A percentile compares a stretch with the other conserved stretches of the same genome.
Conservation (phyloP, 1,284 basidiomycete species). For the Ceratobasidium sp. region DNA sequence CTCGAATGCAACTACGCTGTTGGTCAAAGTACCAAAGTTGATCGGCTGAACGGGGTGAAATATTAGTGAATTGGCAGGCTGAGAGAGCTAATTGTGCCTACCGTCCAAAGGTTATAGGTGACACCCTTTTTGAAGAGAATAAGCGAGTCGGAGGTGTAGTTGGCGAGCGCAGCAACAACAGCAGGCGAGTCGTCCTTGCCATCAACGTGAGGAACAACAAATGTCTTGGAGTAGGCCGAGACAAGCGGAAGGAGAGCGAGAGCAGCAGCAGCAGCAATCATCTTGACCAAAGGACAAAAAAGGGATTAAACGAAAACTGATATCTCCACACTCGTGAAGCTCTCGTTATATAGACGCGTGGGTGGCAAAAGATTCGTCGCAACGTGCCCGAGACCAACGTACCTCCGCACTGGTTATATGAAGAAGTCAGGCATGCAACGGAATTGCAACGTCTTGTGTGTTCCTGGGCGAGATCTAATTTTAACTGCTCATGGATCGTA, state of each 20-base stretch:
- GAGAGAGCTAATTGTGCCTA: not conserved
- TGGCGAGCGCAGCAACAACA: slow-evolving; percentile 54
- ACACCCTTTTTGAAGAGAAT: slow-evolving; percentile 63
- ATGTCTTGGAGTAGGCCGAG: slow-evolving; percentile 56
- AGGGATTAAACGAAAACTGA: not conserved
- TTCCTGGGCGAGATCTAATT: slow-evolving; percentile 16
- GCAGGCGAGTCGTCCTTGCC: slow-evolving; percentile 61
- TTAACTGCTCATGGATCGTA: not conserved
- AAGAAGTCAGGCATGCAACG: not conserved
- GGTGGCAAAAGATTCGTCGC: not conserved
- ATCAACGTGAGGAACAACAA: slow-evolving; percentile 57
- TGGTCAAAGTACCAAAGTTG: slow-evolving; percentile 60
- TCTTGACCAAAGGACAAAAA: not conserved
- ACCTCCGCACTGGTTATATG: slow-evolving; percentile 1
- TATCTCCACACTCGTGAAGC: not conserved
- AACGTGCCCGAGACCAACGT: slow-evolving; percentile 9
- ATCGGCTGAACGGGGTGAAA: slow-evolving; percentile 49
- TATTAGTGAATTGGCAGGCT: slow-evolving; percentile 48
- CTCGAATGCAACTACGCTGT: slow-evolving; percentile 63
- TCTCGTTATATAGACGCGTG: not conserved
- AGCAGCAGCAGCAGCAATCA: slow-evolving; percentile 10
- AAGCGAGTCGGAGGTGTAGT: slow-evolving; percentile 56
- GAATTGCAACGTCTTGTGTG: not conserved
- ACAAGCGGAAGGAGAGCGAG: slow-evolving; percentile 43
- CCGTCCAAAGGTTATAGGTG: slow-evolving; percentile 59